Conservation (phyloP, 1,139 yeast genomes). For the Sugiyamaella sp. region DNA sequence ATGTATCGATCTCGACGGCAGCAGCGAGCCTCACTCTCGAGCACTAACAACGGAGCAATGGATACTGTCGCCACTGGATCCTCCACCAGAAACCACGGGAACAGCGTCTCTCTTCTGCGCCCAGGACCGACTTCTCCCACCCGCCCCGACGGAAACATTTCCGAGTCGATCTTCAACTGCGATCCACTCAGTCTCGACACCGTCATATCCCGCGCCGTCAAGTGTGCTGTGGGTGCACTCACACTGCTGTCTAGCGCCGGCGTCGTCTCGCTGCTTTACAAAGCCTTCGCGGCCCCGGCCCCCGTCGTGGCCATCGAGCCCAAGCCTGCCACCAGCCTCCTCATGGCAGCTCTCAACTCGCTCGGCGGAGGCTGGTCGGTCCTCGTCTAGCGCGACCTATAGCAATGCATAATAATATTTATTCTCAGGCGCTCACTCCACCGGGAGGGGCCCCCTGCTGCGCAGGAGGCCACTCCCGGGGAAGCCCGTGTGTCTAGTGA, state of each 20-base stretch:
- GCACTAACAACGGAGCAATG: neutral
- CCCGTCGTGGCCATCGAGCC: constrained; percentile 11
- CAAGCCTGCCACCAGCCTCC: constrained; percentile 17
- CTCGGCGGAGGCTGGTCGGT: constrained; percentile 33
- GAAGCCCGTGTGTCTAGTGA: no score
- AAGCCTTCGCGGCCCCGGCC: constrained; percentile 9
- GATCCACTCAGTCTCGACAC: constrained; percentile 35
- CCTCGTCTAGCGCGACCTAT: constrained; percentile 17
- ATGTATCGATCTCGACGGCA: constrained; percentile 5
- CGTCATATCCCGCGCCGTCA: constrained; percentile 22
- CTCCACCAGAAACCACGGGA: no score
- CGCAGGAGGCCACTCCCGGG: neutral
- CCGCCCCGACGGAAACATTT: constrained; percentile 22
- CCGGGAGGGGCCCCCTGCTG: neutral
- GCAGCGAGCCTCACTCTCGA: neutral
- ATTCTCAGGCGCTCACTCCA: neutral
- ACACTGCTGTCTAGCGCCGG: constrained; percentile 30
- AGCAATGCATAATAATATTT: constrained; percentile 10
- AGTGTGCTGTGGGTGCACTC: constrained; percentile 30
- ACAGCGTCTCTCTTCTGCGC: no score
- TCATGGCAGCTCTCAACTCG: constrained; percentile 25
- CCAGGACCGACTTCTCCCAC: constrained; percentile 8
- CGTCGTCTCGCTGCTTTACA: constrained; percentile 24
- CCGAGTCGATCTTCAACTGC: constrained; percentile 33
- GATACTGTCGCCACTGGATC: no score